These are phyloP conservation scores for Pythium utonaiense DNA, from an alignment of 352 stramenopile species.

Conservation along the genomic window DNA sequence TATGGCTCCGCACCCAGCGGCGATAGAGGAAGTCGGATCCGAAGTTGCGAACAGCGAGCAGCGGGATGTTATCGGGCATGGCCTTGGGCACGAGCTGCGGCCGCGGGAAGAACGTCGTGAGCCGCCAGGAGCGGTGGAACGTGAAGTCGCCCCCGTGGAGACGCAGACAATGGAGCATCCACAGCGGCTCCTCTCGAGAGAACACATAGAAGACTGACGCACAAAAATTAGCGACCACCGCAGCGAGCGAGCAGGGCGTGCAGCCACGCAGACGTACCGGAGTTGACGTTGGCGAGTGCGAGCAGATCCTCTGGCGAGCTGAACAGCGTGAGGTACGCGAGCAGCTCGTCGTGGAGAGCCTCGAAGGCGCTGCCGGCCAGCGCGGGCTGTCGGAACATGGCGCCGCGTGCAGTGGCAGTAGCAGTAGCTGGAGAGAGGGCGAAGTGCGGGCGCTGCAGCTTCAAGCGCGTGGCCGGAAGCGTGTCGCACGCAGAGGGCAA, in stretches of 20 bases:
- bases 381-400: conserved; percentile 53
- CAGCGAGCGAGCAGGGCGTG: background rate
- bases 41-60: conserved; percentile 40
- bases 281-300: conserved; percentile 59
- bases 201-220: conserved; percentile 75
- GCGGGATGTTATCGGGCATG: conserved; percentile 23
- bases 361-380: conserved; percentile 56
- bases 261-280: conserved; percentile 32
- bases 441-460: too few relatives aligned
- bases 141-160: conserved; percentile 66
- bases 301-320: conserved; percentile 61
- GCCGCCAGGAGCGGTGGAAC: conserved; percentile 64
- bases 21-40: conserved; percentile 80
- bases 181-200: conserved; percentile 72
- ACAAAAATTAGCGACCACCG: background rate
- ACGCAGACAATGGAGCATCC: conserved; percentile 78
- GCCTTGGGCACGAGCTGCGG: conserved; percentile 17
- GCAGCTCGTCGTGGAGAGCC: conserved; percentile 68
- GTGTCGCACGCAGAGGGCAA: background rate
- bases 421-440: background rate
- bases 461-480: conserved; percentile 1
- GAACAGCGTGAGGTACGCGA: conserved; percentile 78
- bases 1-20: conserved; percentile 82
- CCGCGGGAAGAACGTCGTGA: conserved; percentile 75
- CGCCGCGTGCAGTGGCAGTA: background rate